These are phyloP conservation scores for Ganoderma sp. DNA, from an alignment of 1,284 basidiomycete species.

Conservation along the genomic window DNA sequence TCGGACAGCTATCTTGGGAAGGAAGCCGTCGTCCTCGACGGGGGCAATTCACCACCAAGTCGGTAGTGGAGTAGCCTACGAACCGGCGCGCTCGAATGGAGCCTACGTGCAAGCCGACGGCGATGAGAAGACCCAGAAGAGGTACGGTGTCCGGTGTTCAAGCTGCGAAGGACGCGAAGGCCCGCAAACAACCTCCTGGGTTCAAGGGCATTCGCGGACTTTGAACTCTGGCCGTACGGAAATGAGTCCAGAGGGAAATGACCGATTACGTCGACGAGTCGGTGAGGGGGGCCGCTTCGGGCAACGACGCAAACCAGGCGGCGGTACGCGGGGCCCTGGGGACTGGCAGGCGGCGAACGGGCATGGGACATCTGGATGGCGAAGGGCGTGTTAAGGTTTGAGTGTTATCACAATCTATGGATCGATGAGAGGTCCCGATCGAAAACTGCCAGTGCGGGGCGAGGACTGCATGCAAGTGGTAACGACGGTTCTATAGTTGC, in stretches of 20 bases:
- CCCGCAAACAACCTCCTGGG: conserved; percentile 7
- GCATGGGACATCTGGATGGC: conserved; percentile 3
- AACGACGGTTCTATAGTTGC: conserved; percentile 9
- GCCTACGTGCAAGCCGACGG: background rate
- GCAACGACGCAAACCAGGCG: conserved; percentile 15
- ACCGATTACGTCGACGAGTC: conserved; percentile 22
- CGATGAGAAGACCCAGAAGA: conserved; percentile 10
- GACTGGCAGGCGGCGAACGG: conserved; percentile 1
- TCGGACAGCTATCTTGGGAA: conserved; percentile 4
- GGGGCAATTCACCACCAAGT: conserved; percentile 2
- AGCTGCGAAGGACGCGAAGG: conserved; percentile 2
- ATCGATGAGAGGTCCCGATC: conserved; percentile 16
- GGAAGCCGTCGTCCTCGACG: background rate
- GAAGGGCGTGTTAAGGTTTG: conserved; percentile 8
- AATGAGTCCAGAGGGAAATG: conserved; percentile 12
- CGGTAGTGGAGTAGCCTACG: background rate
- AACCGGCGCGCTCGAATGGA: background rate
- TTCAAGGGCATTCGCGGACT: conserved; percentile 18
- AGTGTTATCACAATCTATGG: conserved; percentile 14
- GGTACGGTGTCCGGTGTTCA: conserved; percentile 19
- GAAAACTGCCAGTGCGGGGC: conserved; percentile 10
- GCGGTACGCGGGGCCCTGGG: conserved; percentile 13
- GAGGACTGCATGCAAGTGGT: conserved; percentile 17
- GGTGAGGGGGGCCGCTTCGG: conserved; percentile 8
- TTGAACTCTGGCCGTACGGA: conserved; percentile 16